Evolutionary conservation across 2,329 filamentous ascomycete species (phyloP).

Genomic region (Arthrobotrys pseudoclavata): DNA sequence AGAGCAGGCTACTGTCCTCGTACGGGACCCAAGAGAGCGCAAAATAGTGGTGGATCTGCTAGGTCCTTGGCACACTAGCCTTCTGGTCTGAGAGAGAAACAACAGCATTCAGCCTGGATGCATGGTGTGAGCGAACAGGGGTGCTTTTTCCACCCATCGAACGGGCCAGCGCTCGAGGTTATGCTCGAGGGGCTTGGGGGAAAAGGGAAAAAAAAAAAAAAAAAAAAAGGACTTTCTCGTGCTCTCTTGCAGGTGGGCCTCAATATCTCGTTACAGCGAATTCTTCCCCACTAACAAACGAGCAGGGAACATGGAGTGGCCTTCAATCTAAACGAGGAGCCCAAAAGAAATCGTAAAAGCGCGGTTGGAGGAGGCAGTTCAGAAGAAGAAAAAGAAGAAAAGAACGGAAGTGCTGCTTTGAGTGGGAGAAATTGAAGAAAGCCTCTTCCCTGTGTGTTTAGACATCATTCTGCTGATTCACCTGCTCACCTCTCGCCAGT

Average conservation of each 20-base stretch:
- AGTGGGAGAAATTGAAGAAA: constrained; percentile 58
- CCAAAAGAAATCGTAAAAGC: constrained; percentile 53
- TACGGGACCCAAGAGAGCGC: constrained; percentile 46
- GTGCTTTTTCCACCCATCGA: constrained; percentile 40
- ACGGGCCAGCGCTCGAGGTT: constrained; percentile 52
- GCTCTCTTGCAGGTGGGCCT: constrained; percentile 55
- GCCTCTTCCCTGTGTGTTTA: constrained; percentile 60
- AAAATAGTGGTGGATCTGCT: constrained; percentile 44
- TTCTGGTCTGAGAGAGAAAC: constrained; percentile 41
- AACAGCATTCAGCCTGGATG: constrained; percentile 59
- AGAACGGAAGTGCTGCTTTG: constrained; percentile 52
- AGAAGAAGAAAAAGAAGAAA: constrained; percentile 36
- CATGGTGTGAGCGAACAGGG: constrained; percentile 54
- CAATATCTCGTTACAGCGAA: constrained; percentile 48
- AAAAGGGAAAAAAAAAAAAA: background rate
- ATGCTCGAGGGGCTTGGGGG: constrained; percentile 57
- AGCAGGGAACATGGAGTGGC: constrained; percentile 59
- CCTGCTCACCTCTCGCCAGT: constrained; percentile 50
- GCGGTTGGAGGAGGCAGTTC: constrained; percentile 53
- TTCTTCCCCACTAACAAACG: constrained; percentile 54
- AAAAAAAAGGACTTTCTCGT: constrained; percentile 40
- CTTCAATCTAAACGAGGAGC: constrained; percentile 60
- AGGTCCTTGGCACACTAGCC: constrained; percentile 45
- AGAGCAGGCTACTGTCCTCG: constrained; percentile 34
- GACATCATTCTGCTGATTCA: constrained; percentile 60